A percentile compares a stretch with the other conserved stretches of the same genome.
Conservation (phyloP, 805 yeast species). For the Teunomyces lycoperdinae region DNA sequence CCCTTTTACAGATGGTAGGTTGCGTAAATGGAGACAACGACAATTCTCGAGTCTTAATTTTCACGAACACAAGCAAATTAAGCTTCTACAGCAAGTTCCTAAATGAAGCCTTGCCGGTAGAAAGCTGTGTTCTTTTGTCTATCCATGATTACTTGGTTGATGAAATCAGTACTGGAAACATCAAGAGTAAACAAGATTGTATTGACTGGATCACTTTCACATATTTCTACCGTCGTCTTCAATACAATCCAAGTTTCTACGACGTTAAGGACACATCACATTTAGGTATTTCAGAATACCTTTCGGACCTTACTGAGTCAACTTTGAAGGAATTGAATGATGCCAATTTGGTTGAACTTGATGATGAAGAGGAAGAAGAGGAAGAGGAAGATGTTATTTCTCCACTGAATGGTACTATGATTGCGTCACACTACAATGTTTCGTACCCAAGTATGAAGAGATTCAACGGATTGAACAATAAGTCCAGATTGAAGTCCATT, state of each 20-base stretch:
- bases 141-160: slow-evolving; percentile 67
- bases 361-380: slow-evolving; percentile 38
- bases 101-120: slow-evolving; percentile 75
- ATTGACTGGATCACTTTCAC: slow-evolving; percentile 88
- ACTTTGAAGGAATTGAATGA: slow-evolving; percentile 61
- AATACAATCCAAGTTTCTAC: slow-evolving; percentile 83
- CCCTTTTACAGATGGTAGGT: slow-evolving; percentile 63
- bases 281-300: slow-evolving; percentile 70
- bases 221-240: slow-evolving; percentile 76
- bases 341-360: slow-evolving; percentile 60
- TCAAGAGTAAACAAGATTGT: slow-evolving; percentile 75
- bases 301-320: slow-evolving; percentile 80
- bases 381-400: slow-evolving; percentile 40
- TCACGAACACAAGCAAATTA: slow-evolving; percentile 54
- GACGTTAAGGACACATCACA: slow-evolving; percentile 67
- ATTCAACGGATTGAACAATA: slow-evolving; percentile 51
- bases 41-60: slow-evolving; percentile 44
- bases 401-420: slow-evolving; percentile 69
- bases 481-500: slow-evolving; percentile 57
- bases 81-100: slow-evolving; percentile 71
- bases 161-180: slow-evolving; percentile 67
- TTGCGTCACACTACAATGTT: slow-evolving; percentile 70
- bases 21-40: slow-evolving; percentile 34
- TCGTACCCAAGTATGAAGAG: slow-evolving; percentile 66
- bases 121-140: slow-evolving; percentile 61